Evolutionary conservation across 768 basidiomycete genomes (phyloP).

Genomic region (Calocera viscosa): DNA sequence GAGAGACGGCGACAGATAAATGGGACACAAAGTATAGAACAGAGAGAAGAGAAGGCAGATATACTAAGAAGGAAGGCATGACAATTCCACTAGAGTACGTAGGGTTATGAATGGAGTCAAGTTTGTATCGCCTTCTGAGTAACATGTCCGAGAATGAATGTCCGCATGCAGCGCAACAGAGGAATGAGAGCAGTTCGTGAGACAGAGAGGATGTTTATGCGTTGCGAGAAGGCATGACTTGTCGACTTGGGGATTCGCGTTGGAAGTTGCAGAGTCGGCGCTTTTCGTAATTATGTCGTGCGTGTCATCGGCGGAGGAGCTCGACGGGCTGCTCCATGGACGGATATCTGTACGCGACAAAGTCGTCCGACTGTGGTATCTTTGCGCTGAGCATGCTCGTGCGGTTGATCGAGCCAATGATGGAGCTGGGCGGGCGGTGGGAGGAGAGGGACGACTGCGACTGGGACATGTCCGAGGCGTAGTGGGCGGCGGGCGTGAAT

Average conservation of each 20-base stretch:
- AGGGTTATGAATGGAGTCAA: not conserved
- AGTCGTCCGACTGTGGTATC: conserved; percentile 6
- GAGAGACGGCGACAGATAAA: not conserved
- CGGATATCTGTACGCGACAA: conserved; percentile 7
- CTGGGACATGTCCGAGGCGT: conserved; percentile 1
- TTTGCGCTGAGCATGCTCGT: conserved; percentile 5
- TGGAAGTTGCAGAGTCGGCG: too few relatives aligned
- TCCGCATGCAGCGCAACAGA: not conserved
- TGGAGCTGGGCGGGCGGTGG: conserved; percentile 1
- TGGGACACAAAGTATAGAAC: not conserved
- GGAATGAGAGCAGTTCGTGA: not conserved
- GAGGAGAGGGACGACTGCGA: not conserved
- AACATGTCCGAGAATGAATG: not conserved
- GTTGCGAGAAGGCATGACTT: conserved; percentile 3
- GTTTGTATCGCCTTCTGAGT: not conserved
- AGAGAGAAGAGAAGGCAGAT: not conserved
- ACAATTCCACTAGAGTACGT: not conserved
- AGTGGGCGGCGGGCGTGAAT: not conserved
- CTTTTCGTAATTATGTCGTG: not conserved
- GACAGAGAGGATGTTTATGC: not conserved
- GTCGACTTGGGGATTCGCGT: not conserved
- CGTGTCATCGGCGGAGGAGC: not conserved
- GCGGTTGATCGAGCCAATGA: conserved; percentile 2
- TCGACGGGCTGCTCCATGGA: conserved; percentile 1
- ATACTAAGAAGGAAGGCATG: not conserved